Evolutionary conservation across 305 asterid genomes (phyloP).

Genomic region (Ruellia speciosa): DNA sequence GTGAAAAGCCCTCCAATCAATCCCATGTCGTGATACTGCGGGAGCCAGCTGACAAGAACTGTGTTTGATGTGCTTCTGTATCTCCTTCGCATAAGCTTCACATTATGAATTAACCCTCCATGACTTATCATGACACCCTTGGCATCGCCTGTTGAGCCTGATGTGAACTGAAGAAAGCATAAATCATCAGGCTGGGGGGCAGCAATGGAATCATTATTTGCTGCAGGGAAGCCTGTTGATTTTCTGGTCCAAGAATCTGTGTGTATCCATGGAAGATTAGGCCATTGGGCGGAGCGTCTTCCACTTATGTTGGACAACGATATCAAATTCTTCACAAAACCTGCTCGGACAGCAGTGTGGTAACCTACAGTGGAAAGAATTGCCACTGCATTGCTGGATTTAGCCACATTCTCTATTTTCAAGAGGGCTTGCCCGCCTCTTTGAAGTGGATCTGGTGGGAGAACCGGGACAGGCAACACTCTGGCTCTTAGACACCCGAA

Average conservation of each 20-base stretch:
- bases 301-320: constrained; percentile 29
- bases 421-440: constrained; percentile 78
- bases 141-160: constrained; percentile 86
- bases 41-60: constrained; percentile 78
- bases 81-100: constrained; percentile 59
- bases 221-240: constrained; percentile 23
- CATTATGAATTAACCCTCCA: constrained; percentile 66
- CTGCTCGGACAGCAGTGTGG: constrained; percentile 70
- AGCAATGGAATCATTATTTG: constrained; percentile 7
- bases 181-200: constrained; percentile 38
- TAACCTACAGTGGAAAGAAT: constrained; percentile 60
- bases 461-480: constrained; percentile 73
- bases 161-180: constrained; percentile 73
- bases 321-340: constrained; percentile 47
- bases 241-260: constrained; percentile 66
- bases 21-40: constrained; percentile 87
- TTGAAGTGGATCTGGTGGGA: constrained; percentile 92
- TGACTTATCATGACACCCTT: constrained; percentile 83
- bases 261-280: constrained; percentile 73
- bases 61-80: constrained; percentile 73
- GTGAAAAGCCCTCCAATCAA: constrained; percentile 82
- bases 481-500: constrained; percentile 73
- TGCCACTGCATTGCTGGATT: constrained; percentile 61
- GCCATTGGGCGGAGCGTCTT: constrained; percentile 51
- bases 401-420: constrained; percentile 65